Evolutionary conservation across 139 green algal genomes (phyloP), one percentile per base, ranked within the genome.

Genomic region (Gonium pectorale): DNA sequence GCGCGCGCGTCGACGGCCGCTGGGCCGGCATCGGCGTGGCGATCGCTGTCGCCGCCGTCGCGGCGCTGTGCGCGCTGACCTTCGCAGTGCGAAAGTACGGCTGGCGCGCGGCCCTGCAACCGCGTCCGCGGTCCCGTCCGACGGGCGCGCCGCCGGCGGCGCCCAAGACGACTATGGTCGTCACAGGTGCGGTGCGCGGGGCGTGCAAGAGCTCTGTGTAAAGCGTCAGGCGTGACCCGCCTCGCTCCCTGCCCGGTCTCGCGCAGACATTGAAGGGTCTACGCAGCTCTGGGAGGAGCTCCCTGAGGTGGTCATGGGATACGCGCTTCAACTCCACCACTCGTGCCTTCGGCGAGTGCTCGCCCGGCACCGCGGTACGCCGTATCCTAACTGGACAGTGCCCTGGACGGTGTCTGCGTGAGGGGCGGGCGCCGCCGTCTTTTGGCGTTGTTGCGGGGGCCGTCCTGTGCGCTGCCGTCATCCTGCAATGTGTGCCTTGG

Each of bases 281-380:
- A 82, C 74, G 15, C 27, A 5, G 59, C 59, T 82, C 17, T 82
- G 74, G 74, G 74, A 82, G 74, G 74, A 82, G 56, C 59, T 82
- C 27, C 59, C 56, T 0, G 74, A 59, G 40, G 51, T 72, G 41
- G 59, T 82, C 19, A 82, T 82, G 74, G 60, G 43, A 29, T 40
- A 35, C 8, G 74, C 74, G 27, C 74, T 82, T 4, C 29, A 41
- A 2, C 5, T 62, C 11, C 74, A 82, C 74, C 74, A 82, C 74
- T 15, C 59, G 22, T 71, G 59, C 59, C 29, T 82, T 5, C 56
- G 74, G 33, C 54, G 59, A 11, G 59, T 82, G 29, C 38, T 71
- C 5, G 59, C 60, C 26, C 74, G 74, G 27, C 74, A 82, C n/a
- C 29, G 35, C 8, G 74, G 70, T 79, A n/a, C n/a, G n/a, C n/a